Base-by-base conservation (phyloP, 78 protist genomes). In the Protostelium mycophagum region DNA sequence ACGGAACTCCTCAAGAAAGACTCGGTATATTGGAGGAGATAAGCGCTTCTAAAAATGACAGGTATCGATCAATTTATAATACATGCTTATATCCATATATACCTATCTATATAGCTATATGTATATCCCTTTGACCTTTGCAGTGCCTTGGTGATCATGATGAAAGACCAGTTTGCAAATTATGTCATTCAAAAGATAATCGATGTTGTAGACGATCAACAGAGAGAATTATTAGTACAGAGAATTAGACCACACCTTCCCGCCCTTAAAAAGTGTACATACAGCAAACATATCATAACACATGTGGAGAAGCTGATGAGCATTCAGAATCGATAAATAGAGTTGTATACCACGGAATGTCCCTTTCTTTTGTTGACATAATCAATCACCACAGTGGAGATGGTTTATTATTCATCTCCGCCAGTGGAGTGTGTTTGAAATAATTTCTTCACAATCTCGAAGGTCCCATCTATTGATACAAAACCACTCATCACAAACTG, bases 101-200 rank as follows among this genome's bases (percentile, higher is more conserved):
- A 90, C 91, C 28, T 51, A 1, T 38, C n/a, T n/a, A n/a, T n/a
- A n/a, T n/a, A n/a, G n/a, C n/a, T 25, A 91, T 94, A 28, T 63
- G 91, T 86, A 35, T 93, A n/a, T n/a, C n/a, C 73, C 73, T 51
- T 16, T 51, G 73, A 51, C 73, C 5, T 5, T 25, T 35, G 37
- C 37, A n/a, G 35, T 29, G 84, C 88, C 0, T 36, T 93, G 85
- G 73, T 93, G 37, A 89, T 87, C 86, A 96, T 97, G 90, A 90
- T 98, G 91, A 97, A 95, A 84, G 99, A 98, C 88, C 98, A 93
- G 83, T 98, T 91, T 87, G 99, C 98, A 34, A 98, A 98, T 92
- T 98, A 98, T 87, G 99, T 98, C 51, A 93, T 98, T 29, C 99
- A 98, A 92, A 96, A 93, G 93, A 91, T 98, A 37, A 35, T 98